Conservation (phyloP, 148 eudicot genomes). For the Camellia lanceoleosa region DNA sequence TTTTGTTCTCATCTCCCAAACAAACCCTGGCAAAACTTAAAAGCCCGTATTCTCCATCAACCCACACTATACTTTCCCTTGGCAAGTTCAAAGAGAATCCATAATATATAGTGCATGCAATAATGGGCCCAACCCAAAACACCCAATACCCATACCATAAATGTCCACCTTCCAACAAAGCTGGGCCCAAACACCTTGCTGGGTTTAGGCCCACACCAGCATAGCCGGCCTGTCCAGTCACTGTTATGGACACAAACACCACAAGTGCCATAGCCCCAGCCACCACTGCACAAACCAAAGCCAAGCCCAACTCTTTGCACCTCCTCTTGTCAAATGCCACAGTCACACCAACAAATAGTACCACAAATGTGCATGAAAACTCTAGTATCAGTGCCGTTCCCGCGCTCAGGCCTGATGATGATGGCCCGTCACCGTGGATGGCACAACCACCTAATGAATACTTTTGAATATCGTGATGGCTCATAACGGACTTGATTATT, state of each 20-base stretch:
- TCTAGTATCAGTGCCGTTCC: constrained; percentile 1
- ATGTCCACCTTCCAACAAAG: not conserved
- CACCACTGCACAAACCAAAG: constrained; percentile 9
- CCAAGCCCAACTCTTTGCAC: constrained; percentile 3
- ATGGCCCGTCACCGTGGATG: not conserved
- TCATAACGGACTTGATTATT: not conserved
- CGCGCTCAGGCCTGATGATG: not conserved
- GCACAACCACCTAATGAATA: constrained; percentile 8
- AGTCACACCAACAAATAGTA: constrained; percentile 10
- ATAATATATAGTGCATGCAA: constrained; percentile 6
- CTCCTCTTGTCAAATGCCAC: constrained; percentile 12
- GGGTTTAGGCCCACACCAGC: constrained; percentile 18
- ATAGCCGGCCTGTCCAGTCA: constrained; percentile 3
- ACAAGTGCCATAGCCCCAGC: constrained; percentile 10
- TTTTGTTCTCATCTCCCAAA: too few species aligned
- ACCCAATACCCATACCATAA: constrained; percentile 19
- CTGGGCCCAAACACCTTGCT: constrained; percentile 14
- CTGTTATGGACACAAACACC: constrained; percentile 17
- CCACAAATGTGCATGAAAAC: constrained; percentile 11
- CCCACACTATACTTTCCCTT: too few species aligned
- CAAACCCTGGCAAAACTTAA: too few species aligned
- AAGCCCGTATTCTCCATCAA: too few species aligned
- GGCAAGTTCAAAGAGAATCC: constrained; percentile 1
- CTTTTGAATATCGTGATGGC: not conserved
- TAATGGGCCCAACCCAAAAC: constrained; percentile 19